Base-by-base conservation (phyloP, 2,329 filamentous ascomycete genomes). In the Pestalotiopsis sp. region DNA sequence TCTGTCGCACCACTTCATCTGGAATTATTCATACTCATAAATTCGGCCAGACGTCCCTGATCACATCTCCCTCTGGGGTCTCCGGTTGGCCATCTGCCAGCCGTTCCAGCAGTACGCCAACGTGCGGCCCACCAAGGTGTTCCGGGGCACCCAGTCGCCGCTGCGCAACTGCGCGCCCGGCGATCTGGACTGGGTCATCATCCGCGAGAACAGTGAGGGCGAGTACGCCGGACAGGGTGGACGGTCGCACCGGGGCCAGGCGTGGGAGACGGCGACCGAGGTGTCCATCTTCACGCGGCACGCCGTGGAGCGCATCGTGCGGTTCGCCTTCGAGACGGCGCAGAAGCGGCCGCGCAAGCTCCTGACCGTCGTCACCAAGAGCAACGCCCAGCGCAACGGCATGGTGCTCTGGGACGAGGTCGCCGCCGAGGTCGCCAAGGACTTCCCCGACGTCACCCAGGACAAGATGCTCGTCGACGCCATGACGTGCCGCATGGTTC, bases 351-450 rank as follows among this genome's bases (percentile, higher is more conserved):
- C 86, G 0, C 82, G 86, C 56, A 90, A 89, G 79, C 80, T 85
- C 12, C 74, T 91, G 41, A 91, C 89, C 0, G 85, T 91, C 1
- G 89, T 91, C 3, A 90, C 89, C 0, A 91, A 91, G 80, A 89
- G 86, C 59, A 91, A 91, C 75, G 89, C 89, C 0, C 89, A 90
- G 77, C 82, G 89, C 0, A 90, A 91, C 67, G 89, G 89, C 0
- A 90, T 91, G 89, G 89, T 91, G 0, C 83, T 91, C 69, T 91
- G 89, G 90, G 89, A 91, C 73, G 88, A 91, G 72, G 83, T 91
- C 12, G 88, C 88, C 0, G 79, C 78, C 0, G 81, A 84, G 31
- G 84, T 91, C 2, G 83, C 84, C 0, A 82, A 80, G 68, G 87
- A 90, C 4, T 91, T 88, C 72, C 86, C 86, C 0, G 87, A 90